phyloP scores from a whole-genome alignment of 805 yeast species.

The Starmerella geochares region DNA sequence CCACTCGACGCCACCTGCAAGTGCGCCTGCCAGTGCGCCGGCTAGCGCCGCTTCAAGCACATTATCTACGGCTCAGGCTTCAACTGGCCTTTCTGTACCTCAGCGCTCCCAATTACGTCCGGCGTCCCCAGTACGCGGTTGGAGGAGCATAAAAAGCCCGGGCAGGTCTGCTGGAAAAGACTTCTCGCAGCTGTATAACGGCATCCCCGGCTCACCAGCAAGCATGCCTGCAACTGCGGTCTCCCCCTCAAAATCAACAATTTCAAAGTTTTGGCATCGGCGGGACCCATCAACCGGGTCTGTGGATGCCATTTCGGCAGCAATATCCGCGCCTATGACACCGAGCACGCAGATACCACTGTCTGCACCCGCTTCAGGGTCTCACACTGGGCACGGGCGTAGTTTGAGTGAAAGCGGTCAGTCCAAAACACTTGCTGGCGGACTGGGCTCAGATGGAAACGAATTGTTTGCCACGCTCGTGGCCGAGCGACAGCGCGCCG shows the following conservation, averaged over 20 bases:
- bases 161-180: neutral
- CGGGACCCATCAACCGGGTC: slow-evolving; percentile 2
- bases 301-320: slow-evolving; percentile 11
- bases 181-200: neutral
- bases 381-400: slow-evolving; percentile 19
- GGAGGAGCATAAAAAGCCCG: slow-evolving; percentile 1
- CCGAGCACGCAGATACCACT: neutral
- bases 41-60: slow-evolving; percentile 1
- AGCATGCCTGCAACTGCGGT: neutral
- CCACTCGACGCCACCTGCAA: slow-evolving; percentile 5
- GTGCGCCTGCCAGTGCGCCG: neutral
- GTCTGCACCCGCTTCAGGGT: neutral
- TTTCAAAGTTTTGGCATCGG: slow-evolving; percentile 9
- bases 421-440: neutral
- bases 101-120: slow-evolving; percentile 21
- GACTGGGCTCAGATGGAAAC: neutral
- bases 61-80: neutral
- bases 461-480: slow-evolving; percentile 14
- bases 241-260: neutral
- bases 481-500: slow-evolving; percentile 25
- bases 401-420: slow-evolving; percentile 20
- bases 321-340: slow-evolving; percentile 11
- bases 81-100: slow-evolving; percentile 12
- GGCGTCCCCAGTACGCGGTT: slow-evolving; percentile 14
- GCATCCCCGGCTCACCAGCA: slow-evolving; percentile 6